A percentile compares a stretch with the other conserved stretches of the same genome.
Conservation (phyloP, 768 basidiomycete species). For the Tricholomella constricta region DNA sequence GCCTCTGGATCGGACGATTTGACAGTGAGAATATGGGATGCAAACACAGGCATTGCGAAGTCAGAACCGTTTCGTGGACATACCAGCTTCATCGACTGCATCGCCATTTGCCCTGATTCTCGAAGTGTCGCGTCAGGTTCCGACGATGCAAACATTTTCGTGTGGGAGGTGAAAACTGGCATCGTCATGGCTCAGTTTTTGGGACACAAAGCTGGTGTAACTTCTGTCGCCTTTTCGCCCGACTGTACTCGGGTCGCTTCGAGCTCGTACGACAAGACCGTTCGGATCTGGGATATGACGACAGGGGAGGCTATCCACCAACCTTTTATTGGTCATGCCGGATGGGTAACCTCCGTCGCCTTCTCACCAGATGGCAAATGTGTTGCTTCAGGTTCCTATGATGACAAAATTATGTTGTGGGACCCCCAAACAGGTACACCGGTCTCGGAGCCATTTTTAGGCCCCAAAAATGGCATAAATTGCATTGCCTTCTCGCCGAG, state of each 20-base stretch:
- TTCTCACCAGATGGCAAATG: conserved; percentile 29
- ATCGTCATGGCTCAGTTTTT: background rate
- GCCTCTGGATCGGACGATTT: background rate
- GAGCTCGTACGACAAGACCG: conserved; percentile 16
- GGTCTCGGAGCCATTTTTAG: background rate
- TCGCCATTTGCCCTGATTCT: conserved; percentile 24
- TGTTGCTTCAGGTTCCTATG: conserved; percentile 29
- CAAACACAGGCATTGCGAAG: conserved; percentile 23
- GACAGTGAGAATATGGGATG: background rate
- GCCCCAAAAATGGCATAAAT: background rate
- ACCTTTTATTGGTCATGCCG: conserved; percentile 6
- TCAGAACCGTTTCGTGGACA: conserved; percentile 16
- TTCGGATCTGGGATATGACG: conserved; percentile 9
- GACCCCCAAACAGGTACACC: conserved; percentile 15
- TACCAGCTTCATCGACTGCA: conserved; percentile 11
- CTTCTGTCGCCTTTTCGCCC: conserved; percentile 19
- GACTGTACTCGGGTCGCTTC: background rate
- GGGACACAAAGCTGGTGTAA: conserved; percentile 22
- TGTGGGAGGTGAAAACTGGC: conserved; percentile 23
- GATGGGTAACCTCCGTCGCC: conserved; percentile 15
- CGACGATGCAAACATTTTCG: conserved; percentile 20
- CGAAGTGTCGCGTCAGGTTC: conserved; percentile 21
- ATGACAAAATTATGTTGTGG: conserved; percentile 31
- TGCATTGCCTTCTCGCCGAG: conserved; percentile 3
- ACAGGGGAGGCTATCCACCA: background rate